phyloP scores from a whole-genome alignment of 140 eudicot genomes.

The Erigeron philadelphicus region DNA sequence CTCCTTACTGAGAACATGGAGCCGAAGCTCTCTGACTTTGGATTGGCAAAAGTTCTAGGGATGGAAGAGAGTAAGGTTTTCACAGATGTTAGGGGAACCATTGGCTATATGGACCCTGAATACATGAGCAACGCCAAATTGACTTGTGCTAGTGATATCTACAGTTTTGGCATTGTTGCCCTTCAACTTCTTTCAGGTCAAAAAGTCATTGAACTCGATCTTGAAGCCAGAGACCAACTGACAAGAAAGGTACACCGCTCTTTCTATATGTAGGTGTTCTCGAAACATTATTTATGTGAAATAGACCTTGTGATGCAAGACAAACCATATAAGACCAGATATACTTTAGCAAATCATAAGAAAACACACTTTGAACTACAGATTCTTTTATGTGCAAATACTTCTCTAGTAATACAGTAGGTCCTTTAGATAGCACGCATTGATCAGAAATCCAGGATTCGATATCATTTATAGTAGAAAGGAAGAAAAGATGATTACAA shows the following conservation, averaged over 20 bases:
- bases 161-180: slow-evolving; percentile 75
- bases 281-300: too few relatives aligned
- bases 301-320: too few relatives aligned
- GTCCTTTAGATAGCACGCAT: not conserved
- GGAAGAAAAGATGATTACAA: not conserved
- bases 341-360: too few relatives aligned
- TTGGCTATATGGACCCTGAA: slow-evolving; percentile 86
- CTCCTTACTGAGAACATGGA: slow-evolving; percentile 62
- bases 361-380: too few relatives aligned
- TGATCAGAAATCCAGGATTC: not conserved
- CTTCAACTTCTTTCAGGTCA: slow-evolving; percentile 78
- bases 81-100: slow-evolving; percentile 75
- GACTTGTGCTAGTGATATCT: slow-evolving; percentile 74
- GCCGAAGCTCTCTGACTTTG: slow-evolving; percentile 77
- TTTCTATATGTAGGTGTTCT: not conserved
- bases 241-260: slow-evolving; percentile 49
- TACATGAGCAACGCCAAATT: slow-evolving; percentile 81
- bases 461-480: not conserved
- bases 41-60: slow-evolving; percentile 63
- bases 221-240: slow-evolving; percentile 72
- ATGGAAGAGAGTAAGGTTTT: slow-evolving; percentile 80
- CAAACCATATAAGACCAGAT: too few relatives aligned
- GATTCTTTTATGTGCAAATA: too few relatives aligned
- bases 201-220: slow-evolving; percentile 66
- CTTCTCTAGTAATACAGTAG: too few relatives aligned